These are phyloP conservation scores for Neurospora crassa DNA, from an alignment of 2,329 filamentous ascomycete genomes.

Conservation along the genomic window DNA sequence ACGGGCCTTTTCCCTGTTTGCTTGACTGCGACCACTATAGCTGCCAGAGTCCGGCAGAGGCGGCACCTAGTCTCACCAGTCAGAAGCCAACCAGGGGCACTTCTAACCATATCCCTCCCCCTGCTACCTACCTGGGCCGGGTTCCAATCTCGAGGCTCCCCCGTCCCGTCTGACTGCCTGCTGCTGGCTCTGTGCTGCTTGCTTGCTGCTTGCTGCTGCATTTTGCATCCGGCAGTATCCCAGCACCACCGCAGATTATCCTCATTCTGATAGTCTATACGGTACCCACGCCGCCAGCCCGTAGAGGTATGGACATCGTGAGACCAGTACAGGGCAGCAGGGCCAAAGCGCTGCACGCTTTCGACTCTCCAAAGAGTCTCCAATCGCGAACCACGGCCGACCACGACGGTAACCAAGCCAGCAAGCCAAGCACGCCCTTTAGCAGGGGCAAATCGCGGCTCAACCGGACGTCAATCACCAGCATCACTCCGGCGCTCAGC, in stretches of 20 bases:
- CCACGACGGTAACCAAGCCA: neutral
- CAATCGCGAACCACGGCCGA: neutral
- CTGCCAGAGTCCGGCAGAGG: conserved; percentile 1
- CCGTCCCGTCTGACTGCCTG: neutral
- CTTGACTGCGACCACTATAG: neutral
- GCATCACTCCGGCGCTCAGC: neutral
- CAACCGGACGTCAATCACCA: neutral
- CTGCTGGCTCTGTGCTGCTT: neutral
- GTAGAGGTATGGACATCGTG: neutral
- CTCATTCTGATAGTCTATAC: neutral
- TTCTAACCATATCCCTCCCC: neutral
- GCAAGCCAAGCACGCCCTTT: neutral
- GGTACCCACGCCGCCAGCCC: neutral
- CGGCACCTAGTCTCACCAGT: neutral
- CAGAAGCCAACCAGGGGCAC: too few species aligned
- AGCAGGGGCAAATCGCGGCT: neutral
- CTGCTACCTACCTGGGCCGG: neutral
- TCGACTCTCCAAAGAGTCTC: neutral
- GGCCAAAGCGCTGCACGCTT: neutral
- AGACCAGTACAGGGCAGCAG: neutral
- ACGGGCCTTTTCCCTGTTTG: conserved; percentile 2
- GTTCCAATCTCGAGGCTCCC: neutral
- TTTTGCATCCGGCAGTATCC: neutral
- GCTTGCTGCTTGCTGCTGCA: conserved; percentile 1
- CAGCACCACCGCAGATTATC: neutral